A percentile compares a stretch with the other conserved stretches of the same genome.
phyloP scores from a whole-genome alignment of 2,329 filamentous ascomycete species.

The Bipolaris zeicola region DNA sequence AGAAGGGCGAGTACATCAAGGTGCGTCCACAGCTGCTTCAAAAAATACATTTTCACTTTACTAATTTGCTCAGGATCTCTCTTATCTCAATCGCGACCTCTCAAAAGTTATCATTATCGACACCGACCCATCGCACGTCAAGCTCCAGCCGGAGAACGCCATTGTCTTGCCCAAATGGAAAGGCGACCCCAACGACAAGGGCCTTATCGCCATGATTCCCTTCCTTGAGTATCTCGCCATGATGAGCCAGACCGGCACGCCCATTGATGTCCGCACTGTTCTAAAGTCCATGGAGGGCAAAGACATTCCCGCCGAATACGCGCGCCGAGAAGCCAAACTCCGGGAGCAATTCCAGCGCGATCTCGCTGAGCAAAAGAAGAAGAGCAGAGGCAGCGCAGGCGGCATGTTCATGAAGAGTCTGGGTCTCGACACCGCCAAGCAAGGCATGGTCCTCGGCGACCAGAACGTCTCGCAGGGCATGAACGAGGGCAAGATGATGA shows the following conservation, averaged over 20 bases:
- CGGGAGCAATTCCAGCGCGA: conserved; percentile 84
- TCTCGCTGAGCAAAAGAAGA: conserved; percentile 70
- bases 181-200: conserved; percentile 80
- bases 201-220: conserved; percentile 86
- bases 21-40: conserved; percentile 53
- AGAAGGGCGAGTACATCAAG: conserved; percentile 96
- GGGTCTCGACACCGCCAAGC: conserved; percentile 72
- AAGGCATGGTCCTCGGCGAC: conserved; percentile 57
- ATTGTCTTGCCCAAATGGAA: conserved; percentile 91
- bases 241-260: conserved; percentile 67
- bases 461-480: conserved; percentile 74
- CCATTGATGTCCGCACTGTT: conserved; percentile 82
- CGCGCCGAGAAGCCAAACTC: conserved; percentile 81
- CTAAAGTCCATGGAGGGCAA: conserved; percentile 88
- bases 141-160: conserved; percentile 93
- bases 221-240: conserved; percentile 97
- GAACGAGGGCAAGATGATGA: conserved; percentile 93
- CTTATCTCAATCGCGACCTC: conserved; percentile 93
- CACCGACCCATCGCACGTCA: conserved; percentile 79
- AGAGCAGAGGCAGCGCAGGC: conserved; percentile 65
- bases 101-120: conserved; percentile 96
- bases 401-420: conserved; percentile 73
- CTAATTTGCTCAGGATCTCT: conserved; percentile 72
- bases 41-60: neutral
- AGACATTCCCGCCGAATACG: conserved; percentile 88